Conservation (phyloP, 2,329 filamentous ascomycete genomes). For the Hyphodiscus sp. region DNA sequence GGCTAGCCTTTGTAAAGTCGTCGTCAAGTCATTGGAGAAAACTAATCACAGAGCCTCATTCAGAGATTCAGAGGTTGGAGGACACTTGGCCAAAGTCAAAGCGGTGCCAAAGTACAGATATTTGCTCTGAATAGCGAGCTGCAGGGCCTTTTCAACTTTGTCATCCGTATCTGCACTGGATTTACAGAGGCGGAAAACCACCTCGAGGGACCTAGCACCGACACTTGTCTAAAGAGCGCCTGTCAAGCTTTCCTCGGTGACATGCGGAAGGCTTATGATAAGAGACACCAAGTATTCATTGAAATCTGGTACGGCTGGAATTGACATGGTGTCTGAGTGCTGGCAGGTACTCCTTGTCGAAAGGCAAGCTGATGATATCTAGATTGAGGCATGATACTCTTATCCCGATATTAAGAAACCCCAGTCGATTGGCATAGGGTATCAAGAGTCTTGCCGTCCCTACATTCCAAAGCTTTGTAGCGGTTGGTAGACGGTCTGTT, state of each 20-base stretch:
- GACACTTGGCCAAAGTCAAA: conserved; percentile 3
- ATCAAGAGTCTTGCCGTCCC: background rate
- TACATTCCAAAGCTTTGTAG: background rate
- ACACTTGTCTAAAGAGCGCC: conserved; percentile 1
- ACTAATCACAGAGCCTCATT: conserved; percentile 3
- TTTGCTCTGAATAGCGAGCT: conserved; percentile 1
- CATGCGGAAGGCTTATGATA: conserved; percentile 1
- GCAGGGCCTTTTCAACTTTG: conserved; percentile 3
- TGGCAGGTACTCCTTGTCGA: conserved; percentile 3
- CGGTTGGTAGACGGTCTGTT: background rate
- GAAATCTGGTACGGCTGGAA: background rate
- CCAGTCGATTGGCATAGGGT: background rate
- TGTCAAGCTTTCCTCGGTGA: background rate
- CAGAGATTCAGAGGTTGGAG: background rate
- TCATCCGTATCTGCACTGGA: conserved; percentile 4
- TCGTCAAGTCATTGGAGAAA: background rate
- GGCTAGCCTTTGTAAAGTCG: background rate
- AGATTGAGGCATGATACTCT: background rate
- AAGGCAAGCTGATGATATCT: background rate
- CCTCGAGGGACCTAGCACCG: conserved; percentile 1
- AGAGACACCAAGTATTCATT: background rate
- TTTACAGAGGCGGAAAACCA: conserved; percentile 3
- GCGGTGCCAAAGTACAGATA: conserved; percentile 1
- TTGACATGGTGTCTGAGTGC: background rate
- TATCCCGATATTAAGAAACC: background rate